A percentile compares a stretch with the other conserved stretches of the same genome.
phyloP scores from a whole-genome alignment of 306 rosid species.

The Cyclanthera cordifolia region DNA sequence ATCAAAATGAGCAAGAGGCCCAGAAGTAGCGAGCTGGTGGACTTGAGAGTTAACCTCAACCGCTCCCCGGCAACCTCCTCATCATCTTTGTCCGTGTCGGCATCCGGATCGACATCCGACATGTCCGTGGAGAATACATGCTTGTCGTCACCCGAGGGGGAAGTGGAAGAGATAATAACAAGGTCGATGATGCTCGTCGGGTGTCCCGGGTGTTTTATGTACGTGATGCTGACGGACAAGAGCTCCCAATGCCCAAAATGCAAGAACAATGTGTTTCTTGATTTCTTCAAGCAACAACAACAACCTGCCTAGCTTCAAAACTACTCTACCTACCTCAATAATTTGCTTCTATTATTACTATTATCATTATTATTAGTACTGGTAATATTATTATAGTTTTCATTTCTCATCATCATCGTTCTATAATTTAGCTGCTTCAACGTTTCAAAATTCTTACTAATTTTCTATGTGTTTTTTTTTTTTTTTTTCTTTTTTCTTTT shows the following conservation, averaged over 20 bases:
- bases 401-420: background rate
- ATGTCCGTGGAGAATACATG: background rate
- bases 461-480: background rate
- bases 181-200: constrained; percentile 41
- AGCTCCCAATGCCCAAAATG: constrained; percentile 49
- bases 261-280: constrained; percentile 36
- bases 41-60: background rate
- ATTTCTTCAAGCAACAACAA: constrained; percentile 23
- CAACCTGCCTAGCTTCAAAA: background rate
- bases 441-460: background rate
- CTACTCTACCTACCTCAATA: background rate
- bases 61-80: background rate
- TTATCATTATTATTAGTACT: background rate
- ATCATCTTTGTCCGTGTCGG: background rate
- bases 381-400: background rate
- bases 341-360: background rate
- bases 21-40: background rate
- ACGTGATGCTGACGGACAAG: constrained; percentile 32
- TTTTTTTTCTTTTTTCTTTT: background rate
- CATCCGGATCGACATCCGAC: background rate
- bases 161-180: constrained; percentile 11
- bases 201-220: constrained; percentile 54
- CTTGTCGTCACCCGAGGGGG: background rate
- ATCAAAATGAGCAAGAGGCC: background rate
- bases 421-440: background rate